Percentiles rank a stretch among this genome's conserved stretches.
phyloP scores from a whole-genome alignment of 805 yeast species.

The Cyberlindnera nakhonratchasimensis region DNA sequence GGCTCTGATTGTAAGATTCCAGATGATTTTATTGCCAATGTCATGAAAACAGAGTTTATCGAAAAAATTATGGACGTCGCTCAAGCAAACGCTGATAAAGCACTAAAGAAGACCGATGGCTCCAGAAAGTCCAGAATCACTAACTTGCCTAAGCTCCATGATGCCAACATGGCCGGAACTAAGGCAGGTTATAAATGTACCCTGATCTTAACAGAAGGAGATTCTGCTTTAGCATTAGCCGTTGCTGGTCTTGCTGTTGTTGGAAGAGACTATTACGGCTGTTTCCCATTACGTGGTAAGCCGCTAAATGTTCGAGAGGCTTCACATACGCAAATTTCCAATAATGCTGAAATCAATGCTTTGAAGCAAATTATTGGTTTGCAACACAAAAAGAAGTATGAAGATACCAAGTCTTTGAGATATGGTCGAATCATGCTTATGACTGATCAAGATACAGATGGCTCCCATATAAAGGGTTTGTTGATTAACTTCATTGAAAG shows the following conservation, averaged over 20 bases:
- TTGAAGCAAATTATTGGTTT: constrained; percentile 93
- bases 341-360: constrained; percentile 92
- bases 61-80: constrained; percentile 76
- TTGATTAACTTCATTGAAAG: constrained; percentile 90
- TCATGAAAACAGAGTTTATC: constrained; percentile 67
- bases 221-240: constrained; percentile 89
- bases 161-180: constrained; percentile 96
- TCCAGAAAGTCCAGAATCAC: constrained; percentile 78
- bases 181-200: constrained; percentile 90
- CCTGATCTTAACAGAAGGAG: constrained; percentile 92
- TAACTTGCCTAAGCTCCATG: constrained; percentile 84
- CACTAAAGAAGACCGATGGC: constrained; percentile 87
- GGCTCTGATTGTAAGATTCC: constrained; percentile 81
- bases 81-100: constrained; percentile 84
- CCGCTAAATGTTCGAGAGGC: constrained; percentile 95
- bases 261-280: constrained; percentile 93
- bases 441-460: constrained; percentile 99
- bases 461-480: constrained; percentile 95
- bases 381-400: constrained; percentile 85
- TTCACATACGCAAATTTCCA: constrained; percentile 88
- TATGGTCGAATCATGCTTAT: constrained; percentile 98
- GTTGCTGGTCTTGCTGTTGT: constrained; percentile 92
- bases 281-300: constrained; percentile 94
- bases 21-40: constrained; percentile 69
- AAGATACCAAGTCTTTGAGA: constrained; percentile 68